Conservation (phyloP, 805 yeast genomes). For the Ogataea thermomethanolica region DNA sequence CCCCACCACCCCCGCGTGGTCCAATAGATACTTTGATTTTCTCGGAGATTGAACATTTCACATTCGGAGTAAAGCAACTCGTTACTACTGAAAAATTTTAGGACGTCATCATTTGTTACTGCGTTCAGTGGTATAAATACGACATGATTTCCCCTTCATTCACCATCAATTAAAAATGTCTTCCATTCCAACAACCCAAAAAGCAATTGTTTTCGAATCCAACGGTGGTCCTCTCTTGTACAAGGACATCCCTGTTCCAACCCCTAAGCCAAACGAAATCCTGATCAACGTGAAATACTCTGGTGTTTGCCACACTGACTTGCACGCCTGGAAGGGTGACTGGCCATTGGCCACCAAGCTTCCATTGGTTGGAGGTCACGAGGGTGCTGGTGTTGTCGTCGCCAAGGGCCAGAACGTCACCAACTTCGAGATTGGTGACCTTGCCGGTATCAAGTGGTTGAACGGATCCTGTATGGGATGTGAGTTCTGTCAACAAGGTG, state of each 20-base stretch:
- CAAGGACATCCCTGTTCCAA: constrained; percentile 77
- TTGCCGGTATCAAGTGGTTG: constrained; percentile 82
- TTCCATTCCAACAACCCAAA: constrained; percentile 60
- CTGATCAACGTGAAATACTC: constrained; percentile 80
- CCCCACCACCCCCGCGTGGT: constrained; percentile 3
- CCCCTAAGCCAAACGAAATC: constrained; percentile 72
- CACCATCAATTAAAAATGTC: constrained; percentile 6
- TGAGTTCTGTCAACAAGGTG: constrained; percentile 65
- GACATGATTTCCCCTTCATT: neutral
- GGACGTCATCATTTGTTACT: constrained; percentile 2
- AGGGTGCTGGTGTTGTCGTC: constrained; percentile 85
- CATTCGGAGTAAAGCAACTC: constrained; percentile 11
- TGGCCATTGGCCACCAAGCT: constrained; percentile 78
- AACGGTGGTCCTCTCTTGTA: constrained; percentile 61
- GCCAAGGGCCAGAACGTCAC: constrained; percentile 67
- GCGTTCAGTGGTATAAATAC: constrained; percentile 5
- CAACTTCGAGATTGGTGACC: constrained; percentile 74
- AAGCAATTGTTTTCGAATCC: constrained; percentile 66
- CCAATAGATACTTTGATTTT: constrained; percentile 1
- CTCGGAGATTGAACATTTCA: constrained; percentile 4
- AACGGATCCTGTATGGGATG: constrained; percentile 74
- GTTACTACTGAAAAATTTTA: constrained; percentile 1
- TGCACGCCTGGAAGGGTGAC: constrained; percentile 93
- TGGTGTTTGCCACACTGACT: constrained; percentile 92
- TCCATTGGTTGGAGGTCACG: constrained; percentile 86